phyloP scores from a whole-genome alignment of 108 stramenopile species.

The Chaetoceros tenuissimus region DNA sequence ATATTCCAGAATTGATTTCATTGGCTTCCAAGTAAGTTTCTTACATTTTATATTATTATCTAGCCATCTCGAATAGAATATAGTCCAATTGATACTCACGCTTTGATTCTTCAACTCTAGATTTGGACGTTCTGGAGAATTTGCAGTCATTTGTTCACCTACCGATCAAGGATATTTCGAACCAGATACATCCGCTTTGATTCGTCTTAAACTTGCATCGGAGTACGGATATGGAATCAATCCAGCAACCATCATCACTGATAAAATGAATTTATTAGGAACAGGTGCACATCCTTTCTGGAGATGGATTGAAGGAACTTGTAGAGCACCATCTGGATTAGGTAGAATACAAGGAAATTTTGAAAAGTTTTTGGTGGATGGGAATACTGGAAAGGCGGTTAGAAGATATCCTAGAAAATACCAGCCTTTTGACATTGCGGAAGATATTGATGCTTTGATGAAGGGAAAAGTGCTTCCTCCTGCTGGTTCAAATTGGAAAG shows the following conservation, averaged over 20 bases:
- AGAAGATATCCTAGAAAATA: slow-evolving; percentile 82
- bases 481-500: slow-evolving; percentile 63
- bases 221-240: slow-evolving; percentile 86
- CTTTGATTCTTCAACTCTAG: slow-evolving; percentile 12
- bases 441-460: slow-evolving; percentile 69
- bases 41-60: neutral
- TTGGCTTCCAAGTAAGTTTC: slow-evolving; percentile 50
- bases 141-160: slow-evolving; percentile 73
- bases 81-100: neutral
- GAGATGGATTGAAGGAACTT: slow-evolving; percentile 80
- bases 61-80: neutral
- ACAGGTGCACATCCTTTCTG: slow-evolving; percentile 77
- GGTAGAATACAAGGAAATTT: slow-evolving; percentile 82
- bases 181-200: slow-evolving; percentile 77
- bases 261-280: slow-evolving; percentile 78
- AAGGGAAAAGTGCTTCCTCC: slow-evolving; percentile 53
- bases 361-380: slow-evolving; percentile 85
- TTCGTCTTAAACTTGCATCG: slow-evolving; percentile 76
- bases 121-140: slow-evolving; percentile 61
- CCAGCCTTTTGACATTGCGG: slow-evolving; percentile 63
- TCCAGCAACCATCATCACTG: slow-evolving; percentile 65
- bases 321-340: slow-evolving; percentile 74
- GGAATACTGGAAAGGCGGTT: slow-evolving; percentile 63
- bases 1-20: slow-evolving; percentile 81
- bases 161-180: slow-evolving; percentile 90